A percentile compares a stretch with the other conserved stretches of the same genome.
phyloP scores from a whole-genome alignment of 441 rosid species.

The Eutrema salsugineum region DNA sequence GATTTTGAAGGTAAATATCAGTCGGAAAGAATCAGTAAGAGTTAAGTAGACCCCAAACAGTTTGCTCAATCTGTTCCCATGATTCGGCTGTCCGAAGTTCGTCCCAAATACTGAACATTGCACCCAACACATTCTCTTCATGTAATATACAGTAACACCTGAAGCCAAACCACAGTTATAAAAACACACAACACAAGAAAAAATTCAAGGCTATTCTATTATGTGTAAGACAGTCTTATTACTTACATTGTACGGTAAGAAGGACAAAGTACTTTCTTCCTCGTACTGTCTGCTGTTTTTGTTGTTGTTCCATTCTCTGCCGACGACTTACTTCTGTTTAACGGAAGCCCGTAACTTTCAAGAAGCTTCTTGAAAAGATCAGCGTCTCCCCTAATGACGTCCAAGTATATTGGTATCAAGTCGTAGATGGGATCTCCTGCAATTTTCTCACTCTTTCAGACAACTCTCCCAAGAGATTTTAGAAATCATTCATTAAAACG shows the following conservation, averaged over 20 bases:
- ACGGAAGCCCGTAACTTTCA: slow-evolving; percentile 74
- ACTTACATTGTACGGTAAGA: slow-evolving; percentile 95
- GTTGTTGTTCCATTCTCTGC: slow-evolving; percentile 11
- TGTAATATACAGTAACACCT: slow-evolving; percentile 95
- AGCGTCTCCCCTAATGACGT: slow-evolving; percentile 81
- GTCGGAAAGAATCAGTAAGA: slow-evolving; percentile 30
- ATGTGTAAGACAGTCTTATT: neutral
- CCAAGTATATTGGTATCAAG: slow-evolving; percentile 79
- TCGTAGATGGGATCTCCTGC: slow-evolving; percentile 90
- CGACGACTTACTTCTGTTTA: slow-evolving; percentile 37
- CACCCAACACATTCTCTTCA: slow-evolving; percentile 83
- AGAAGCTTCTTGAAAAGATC: slow-evolving; percentile 60
- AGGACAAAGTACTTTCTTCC: slow-evolving; percentile 45
- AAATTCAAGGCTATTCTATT: neutral
- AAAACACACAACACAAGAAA: neutral
- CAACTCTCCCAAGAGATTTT: neutral
- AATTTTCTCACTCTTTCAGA: slow-evolving; percentile 25
- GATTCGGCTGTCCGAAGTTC: slow-evolving; percentile 60
- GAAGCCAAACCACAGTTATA: slow-evolving; percentile 13
- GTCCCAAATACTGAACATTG: slow-evolving; percentile 77
- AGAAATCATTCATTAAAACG: slow-evolving; percentile 6
- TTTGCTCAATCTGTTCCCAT: slow-evolving; percentile 86
- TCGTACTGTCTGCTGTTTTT: slow-evolving; percentile 11
- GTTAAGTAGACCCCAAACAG: slow-evolving; percentile 82
- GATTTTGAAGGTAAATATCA: neutral